Percentiles rank a stretch among this genome's conserved stretches.
Conservation (phyloP, 148 eudicot species). For the Bassia scoparia region DNA sequence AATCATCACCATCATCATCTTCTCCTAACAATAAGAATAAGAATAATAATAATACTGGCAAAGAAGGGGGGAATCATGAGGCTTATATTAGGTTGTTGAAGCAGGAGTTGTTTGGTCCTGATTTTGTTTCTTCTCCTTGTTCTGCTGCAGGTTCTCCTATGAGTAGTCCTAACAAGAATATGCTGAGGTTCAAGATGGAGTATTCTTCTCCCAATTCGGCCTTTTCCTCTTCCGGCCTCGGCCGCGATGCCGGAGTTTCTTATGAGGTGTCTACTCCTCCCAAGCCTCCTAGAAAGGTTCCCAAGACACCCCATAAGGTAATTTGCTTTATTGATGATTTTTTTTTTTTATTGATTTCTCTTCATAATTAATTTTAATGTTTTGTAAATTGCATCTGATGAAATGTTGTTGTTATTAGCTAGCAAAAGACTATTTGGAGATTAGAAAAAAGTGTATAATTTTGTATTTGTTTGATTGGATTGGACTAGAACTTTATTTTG, state of each 20-base stretch:
- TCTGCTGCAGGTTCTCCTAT: conserved; percentile 73
- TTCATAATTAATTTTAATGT: neutral
- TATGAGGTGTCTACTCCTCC: conserved; percentile 59
- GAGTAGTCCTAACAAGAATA: conserved; percentile 72
- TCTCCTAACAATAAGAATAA: conserved; percentile 44
- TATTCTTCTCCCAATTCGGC: conserved; percentile 54
- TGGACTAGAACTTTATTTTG: neutral
- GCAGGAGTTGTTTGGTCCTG: conserved; percentile 80
- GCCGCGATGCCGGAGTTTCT: conserved; percentile 40
- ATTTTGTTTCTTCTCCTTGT: conserved; percentile 65
- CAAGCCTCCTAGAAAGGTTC: conserved; percentile 84
- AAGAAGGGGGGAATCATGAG: conserved; percentile 53
- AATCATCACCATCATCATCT: conserved; percentile 42
- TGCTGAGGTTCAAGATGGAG: conserved; percentile 86
- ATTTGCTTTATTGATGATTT: neutral
- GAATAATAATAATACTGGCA: conserved; percentile 23
- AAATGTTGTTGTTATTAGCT: neutral
- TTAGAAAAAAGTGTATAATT: neutral
- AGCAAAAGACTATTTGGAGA: neutral
- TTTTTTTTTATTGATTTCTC: neutral
- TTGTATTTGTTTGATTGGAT: neutral
- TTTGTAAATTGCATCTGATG: neutral
- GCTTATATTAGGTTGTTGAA: conserved; percentile 68
- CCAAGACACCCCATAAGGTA: conserved; percentile 98
- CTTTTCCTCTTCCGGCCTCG: conserved; percentile 53